A percentile compares a stretch with the other conserved stretches of the same genome.
phyloP scores from a whole-genome alignment of 441 rosid genomes.

The Populus hybrid region DNA sequence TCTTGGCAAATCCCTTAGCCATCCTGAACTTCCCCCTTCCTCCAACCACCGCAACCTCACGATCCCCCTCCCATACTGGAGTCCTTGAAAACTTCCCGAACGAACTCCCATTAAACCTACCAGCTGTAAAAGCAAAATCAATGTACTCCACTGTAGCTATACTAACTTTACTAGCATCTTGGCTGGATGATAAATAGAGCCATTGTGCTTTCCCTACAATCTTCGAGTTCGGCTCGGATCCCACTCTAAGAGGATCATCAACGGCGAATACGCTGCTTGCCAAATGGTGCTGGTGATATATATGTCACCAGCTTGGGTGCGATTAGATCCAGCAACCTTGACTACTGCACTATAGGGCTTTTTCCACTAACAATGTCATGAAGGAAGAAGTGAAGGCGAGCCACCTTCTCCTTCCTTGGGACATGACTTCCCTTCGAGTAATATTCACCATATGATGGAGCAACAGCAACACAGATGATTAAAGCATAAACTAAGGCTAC shows the following conservation, averaged over 20 bases:
- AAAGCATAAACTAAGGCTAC: conserved; percentile 2
- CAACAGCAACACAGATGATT: conserved; percentile 6
- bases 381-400: conserved; percentile 42
- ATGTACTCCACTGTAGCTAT: conserved; percentile 23
- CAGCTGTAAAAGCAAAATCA: conserved; percentile 40
- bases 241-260: conserved; percentile 39
- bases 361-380: conserved; percentile 39
- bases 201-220: conserved; percentile 46
- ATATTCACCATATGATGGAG: conserved; percentile 4
- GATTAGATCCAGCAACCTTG: conserved; percentile 28
- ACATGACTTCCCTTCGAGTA: conserved; percentile 14
- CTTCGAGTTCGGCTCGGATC: conserved; percentile 33
- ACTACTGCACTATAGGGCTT: conserved; percentile 32
- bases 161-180: conserved; percentile 18
- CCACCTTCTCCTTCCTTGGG: conserved; percentile 20
- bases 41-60: conserved; percentile 51
- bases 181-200: too few relatives aligned
- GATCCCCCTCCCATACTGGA: conserved; percentile 26
- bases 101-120: conserved; percentile 39
- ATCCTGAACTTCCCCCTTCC: conserved; percentile 45
- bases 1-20: conserved; percentile 39
- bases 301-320: not conserved
- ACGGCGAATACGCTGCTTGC: conserved; percentile 26
- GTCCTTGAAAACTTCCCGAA: conserved; percentile 44
- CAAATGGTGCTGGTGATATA: conserved; percentile 27